A percentile compares a stretch with the other conserved stretches of the same genome.
phyloP scores from a whole-genome alignment of 805 yeast species.

The Metschnikowia kunwiensis region DNA sequence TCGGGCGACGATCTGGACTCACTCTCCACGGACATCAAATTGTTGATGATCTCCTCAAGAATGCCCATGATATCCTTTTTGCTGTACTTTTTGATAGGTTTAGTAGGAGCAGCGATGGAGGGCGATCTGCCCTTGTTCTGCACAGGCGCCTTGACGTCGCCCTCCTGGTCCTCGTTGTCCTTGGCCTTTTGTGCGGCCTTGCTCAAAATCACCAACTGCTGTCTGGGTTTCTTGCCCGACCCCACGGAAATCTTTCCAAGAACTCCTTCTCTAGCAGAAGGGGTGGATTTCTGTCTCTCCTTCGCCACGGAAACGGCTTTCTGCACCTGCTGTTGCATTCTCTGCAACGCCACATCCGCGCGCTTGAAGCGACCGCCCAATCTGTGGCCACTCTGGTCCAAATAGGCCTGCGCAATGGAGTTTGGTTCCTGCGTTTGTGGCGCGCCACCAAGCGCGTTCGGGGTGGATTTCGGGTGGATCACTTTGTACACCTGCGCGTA shows the following conservation, averaged over 20 bases:
- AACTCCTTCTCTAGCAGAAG: constrained; percentile 76
- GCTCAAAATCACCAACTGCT: constrained; percentile 65
- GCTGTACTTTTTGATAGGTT: constrained; percentile 31
- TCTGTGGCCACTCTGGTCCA: constrained; percentile 88
- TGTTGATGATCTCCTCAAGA: constrained; percentile 75
- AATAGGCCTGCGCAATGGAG: constrained; percentile 87
- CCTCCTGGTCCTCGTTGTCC: constrained; percentile 26
- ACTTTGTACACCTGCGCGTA: constrained; percentile 87
- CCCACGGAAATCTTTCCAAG: constrained; percentile 81
- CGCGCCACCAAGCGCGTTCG: constrained; percentile 13
- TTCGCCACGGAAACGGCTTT: constrained; percentile 94
- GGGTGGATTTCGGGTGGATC: constrained; percentile 37
- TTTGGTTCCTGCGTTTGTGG: constrained; percentile 54
- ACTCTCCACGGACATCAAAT: constrained; percentile 77
- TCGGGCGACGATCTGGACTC: constrained; percentile 35
- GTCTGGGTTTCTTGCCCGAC: constrained; percentile 82
- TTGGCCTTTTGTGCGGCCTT: constrained; percentile 44
- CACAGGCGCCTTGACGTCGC: constrained; percentile 7
- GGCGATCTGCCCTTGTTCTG: constrained; percentile 28
- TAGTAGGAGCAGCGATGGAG: constrained; percentile 33
- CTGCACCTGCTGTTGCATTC: constrained; percentile 98
- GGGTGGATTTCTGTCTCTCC: constrained; percentile 70
- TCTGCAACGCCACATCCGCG: constrained; percentile 87
- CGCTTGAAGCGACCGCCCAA: constrained; percentile 80
- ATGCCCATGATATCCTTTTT: constrained; percentile 53